Evolutionary conservation across 768 basidiomycete species (phyloP).

Genomic region (Candolleomyces efflorescens): DNA sequence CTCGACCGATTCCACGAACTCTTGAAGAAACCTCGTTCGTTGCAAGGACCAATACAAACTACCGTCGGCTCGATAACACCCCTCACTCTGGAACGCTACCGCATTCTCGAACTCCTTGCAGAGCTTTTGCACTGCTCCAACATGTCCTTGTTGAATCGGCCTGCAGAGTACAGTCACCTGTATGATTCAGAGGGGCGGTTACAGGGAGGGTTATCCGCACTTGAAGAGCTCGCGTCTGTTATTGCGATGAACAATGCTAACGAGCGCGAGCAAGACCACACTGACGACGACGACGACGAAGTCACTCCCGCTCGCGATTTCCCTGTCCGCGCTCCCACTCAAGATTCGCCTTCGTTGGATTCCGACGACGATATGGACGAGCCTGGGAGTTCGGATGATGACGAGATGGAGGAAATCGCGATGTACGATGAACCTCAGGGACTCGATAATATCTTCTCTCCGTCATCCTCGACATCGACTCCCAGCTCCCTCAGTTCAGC

Average conservation of each 20-base stretch:
- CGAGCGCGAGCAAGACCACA: conserved; percentile 48
- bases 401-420: conserved; percentile 78
- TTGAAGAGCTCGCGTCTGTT: conserved; percentile 85
- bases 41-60: conserved; percentile 66
- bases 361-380: conserved; percentile 81
- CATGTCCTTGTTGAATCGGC: conserved; percentile 92
- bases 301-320: conserved; percentile 57
- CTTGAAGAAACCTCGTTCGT: conserved; percentile 67
- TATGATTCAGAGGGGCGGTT: conserved; percentile 83
- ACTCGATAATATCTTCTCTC: neutral
- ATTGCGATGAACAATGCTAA: conserved; percentile 58
- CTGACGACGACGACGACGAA: conserved; percentile 47
- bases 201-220: conserved; percentile 77
- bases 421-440: conserved; percentile 58
- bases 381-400: conserved; percentile 73
- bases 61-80: conserved; percentile 74
- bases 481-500: neutral
- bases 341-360: conserved; percentile 51
- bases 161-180: conserved; percentile 57
- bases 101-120: conserved; percentile 95
- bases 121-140: conserved; percentile 97
- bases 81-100: conserved; percentile 91
- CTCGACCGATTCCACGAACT: conserved; percentile 68
- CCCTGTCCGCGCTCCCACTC: conserved; percentile 54
- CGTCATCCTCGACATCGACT: neutral